Percentiles rank a stretch among this genome's conserved stretches.
Evolutionary conservation across 306 rosid species (phyloP).

Genomic region (Trifolium pratense): DNA sequence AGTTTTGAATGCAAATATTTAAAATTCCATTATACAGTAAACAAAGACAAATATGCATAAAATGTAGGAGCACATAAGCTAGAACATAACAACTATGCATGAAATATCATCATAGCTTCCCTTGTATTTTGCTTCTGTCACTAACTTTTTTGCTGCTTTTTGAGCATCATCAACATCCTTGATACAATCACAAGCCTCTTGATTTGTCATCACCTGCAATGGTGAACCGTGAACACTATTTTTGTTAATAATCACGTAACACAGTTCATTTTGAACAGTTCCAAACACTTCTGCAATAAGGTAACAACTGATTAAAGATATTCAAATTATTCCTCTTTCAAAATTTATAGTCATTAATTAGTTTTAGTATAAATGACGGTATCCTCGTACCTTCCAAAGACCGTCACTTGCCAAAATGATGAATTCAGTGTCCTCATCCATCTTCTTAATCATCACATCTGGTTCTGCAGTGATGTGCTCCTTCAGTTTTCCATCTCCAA

Average conservation of each 20-base stretch:
- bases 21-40: background rate
- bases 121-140: constrained; percentile 46
- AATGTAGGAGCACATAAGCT: constrained; percentile 26
- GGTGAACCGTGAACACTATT: background rate
- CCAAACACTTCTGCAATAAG: constrained; percentile 36
- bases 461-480: constrained; percentile 59
- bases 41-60: constrained; percentile 5
- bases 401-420: constrained; percentile 58
- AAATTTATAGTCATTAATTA: background rate
- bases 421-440: constrained; percentile 51
- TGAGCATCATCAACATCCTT: constrained; percentile 51
- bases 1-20: background rate
- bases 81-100: constrained; percentile 64
- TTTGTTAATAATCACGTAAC: background rate
- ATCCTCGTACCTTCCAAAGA: constrained; percentile 57
- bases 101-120: constrained; percentile 68
- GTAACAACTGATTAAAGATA: background rate
- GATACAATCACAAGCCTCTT: constrained; percentile 64
- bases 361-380: background rate
- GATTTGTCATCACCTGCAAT: constrained; percentile 68
- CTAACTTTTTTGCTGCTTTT: constrained; percentile 55
- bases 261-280: background rate
- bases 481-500: constrained; percentile 65
- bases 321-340: background rate
- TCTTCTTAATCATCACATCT: constrained; percentile 51